phyloP scores from a whole-genome alignment of 169 alveolate species.

The Cyclospora cayetanensis region DNA sequence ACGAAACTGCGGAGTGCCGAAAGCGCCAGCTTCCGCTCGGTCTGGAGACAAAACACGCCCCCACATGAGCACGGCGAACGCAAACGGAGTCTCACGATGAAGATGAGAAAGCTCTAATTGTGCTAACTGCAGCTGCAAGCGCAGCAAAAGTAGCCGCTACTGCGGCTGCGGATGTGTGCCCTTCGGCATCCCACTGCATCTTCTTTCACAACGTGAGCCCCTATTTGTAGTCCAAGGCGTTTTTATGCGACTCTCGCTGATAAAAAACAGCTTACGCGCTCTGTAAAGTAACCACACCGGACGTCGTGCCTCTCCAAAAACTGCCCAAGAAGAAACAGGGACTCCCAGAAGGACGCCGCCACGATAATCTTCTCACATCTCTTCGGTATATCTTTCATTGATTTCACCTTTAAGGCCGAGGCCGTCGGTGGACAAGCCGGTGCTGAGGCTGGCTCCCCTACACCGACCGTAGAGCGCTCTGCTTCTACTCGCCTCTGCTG shows the following conservation, averaged over 20 bases:
- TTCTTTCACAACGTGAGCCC: too few species aligned
- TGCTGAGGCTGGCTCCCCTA: background rate
- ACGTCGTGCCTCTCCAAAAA: conserved; percentile 66
- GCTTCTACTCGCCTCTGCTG: conserved; percentile 28
- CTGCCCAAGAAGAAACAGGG: conserved; percentile 62
- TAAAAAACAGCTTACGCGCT: conserved; percentile 1
- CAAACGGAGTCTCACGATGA: background rate
- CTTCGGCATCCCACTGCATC: background rate
- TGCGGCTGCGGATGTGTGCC: background rate
- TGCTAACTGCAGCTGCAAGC: background rate
- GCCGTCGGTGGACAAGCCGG: background rate
- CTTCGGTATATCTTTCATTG: background rate
- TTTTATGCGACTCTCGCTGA: background rate
- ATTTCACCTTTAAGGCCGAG: background rate
- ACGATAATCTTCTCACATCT: conserved; percentile 70
- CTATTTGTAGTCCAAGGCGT: background rate
- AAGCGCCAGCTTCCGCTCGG: background rate
- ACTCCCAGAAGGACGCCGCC: conserved; percentile 69
- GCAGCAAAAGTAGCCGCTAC: background rate
- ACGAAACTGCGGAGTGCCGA: conserved; percentile 44
- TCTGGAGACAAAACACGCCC: background rate
- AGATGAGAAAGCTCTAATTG: background rate
- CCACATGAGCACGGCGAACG: background rate
- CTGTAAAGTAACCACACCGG: conserved; percentile 66
- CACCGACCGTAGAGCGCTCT: background rate